Conservation (phyloP, 129 eudicot species). For the Artemisia tridentata region DNA sequence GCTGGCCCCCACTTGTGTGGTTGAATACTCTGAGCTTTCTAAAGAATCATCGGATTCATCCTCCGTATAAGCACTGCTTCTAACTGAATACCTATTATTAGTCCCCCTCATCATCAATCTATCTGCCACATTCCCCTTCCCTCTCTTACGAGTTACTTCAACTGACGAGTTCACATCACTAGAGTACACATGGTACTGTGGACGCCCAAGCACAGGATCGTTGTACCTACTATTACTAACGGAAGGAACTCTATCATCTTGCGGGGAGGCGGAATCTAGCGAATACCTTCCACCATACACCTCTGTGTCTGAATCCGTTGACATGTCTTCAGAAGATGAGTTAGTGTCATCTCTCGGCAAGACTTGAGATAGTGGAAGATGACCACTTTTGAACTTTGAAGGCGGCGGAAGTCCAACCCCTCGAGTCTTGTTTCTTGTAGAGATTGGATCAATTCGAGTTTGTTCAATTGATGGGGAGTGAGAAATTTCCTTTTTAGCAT, state of each 20-base stretch:
- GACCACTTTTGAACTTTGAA: conserved; percentile 58
- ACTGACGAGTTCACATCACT: conserved; percentile 63
- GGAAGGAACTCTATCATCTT: conserved; percentile 47
- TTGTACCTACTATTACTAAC: conserved; percentile 35
- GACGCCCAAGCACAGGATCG: conserved; percentile 38
- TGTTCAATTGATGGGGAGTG: conserved; percentile 38
- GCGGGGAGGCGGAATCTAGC: conserved; percentile 76
- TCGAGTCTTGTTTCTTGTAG: conserved; percentile 36
- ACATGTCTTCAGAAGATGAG: conserved; percentile 65
- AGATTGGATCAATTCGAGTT: conserved; percentile 41
- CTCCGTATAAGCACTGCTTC: conserved; percentile 57
- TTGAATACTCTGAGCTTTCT: conserved; percentile 72
- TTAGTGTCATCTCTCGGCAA: conserved; percentile 45
- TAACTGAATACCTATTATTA: conserved; percentile 46
- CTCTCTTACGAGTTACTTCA: conserved; percentile 45
- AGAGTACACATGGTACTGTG: conserved; percentile 62
- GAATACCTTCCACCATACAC: conserved; percentile 82
- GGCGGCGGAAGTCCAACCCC: conserved; percentile 69
- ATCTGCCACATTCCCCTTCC: conserved; percentile 37
- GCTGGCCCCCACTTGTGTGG: conserved; percentile 51
- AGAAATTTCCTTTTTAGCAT: conserved; percentile 44
- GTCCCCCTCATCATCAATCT: conserved; percentile 54
- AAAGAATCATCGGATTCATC: conserved; percentile 70
- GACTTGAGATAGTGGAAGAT: conserved; percentile 58
- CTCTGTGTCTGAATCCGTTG: conserved; percentile 66